These are phyloP conservation scores for Saccharomycopsis hybrid DNA, from an alignment of 1,139 yeast genomes.

Conservation along the genomic window DNA sequence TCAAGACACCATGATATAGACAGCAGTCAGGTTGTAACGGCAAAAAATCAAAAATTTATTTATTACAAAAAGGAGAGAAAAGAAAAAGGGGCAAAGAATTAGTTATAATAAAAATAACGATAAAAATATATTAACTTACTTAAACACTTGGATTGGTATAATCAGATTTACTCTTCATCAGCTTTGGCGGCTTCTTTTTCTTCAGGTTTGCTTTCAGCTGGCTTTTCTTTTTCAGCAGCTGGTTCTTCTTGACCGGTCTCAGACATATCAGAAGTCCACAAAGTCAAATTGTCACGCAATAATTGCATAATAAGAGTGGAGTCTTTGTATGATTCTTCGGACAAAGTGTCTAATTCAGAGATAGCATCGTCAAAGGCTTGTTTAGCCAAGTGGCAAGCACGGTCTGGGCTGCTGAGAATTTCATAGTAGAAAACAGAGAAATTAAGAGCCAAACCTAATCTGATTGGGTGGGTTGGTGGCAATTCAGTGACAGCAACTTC, in stretches of 20 bases:
- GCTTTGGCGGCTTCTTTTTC: constrained; percentile 8
- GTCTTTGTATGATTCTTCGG: constrained; percentile 97
- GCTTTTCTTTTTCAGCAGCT: constrained; percentile 23
- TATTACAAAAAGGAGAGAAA: too few species aligned
- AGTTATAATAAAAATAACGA: too few species aligned
- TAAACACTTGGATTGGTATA: too few species aligned
- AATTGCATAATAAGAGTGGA: constrained; percentile 98
- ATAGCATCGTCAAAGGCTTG: constrained; percentile 99
- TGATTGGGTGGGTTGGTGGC: constrained; percentile 98
- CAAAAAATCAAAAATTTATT: too few species aligned
- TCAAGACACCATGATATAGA: too few species aligned
- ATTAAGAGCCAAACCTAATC: constrained; percentile 96
- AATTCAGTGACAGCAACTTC: constrained; percentile 95
- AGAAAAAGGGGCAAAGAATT: too few species aligned
- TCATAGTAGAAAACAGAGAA: constrained; percentile 98
- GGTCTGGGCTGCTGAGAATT: constrained; percentile 95
- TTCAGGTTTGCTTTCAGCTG: constrained; percentile 12
- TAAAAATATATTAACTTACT: constrained; percentile 12
- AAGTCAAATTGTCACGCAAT: constrained; percentile 94
- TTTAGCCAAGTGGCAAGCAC: constrained; percentile 97
- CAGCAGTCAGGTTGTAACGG: too few species aligned
- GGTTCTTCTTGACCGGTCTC: constrained; percentile 68
- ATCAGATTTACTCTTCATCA: constrained; percentile 7
- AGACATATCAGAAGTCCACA: constrained; percentile 96
- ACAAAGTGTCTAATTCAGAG: constrained; percentile 94